phyloP scores from a whole-genome alignment of 2,329 filamentous ascomycete genomes.

The Paraphoma sp. region DNA sequence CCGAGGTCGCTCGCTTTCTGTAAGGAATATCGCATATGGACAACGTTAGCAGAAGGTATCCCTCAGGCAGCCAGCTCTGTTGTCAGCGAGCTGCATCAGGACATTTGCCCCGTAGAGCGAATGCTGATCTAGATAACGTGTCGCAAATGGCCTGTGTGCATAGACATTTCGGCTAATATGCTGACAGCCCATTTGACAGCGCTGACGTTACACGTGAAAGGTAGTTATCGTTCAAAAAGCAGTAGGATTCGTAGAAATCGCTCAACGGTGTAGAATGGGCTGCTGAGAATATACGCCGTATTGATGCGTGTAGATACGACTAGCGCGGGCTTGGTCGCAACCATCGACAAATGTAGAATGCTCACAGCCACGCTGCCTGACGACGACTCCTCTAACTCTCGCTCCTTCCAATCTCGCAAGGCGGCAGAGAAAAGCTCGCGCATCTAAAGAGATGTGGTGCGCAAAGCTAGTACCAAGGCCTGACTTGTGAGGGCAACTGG shows the following conservation, averaged over 20 bases:
- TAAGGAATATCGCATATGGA: neutral
- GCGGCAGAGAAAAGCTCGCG: constrained; percentile 5
- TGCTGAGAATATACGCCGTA: constrained; percentile 16
- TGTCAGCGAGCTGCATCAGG: constrained; percentile 16
- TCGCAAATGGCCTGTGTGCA: neutral
- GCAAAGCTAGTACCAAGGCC: neutral
- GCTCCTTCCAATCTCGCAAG: constrained; percentile 11
- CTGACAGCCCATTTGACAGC: constrained; percentile 24
- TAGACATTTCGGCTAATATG: constrained; percentile 2
- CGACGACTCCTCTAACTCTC: constrained; percentile 26
- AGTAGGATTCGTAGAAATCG: neutral
- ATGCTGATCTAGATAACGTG: constrained; percentile 11
- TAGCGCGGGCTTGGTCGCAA: constrained; percentile 32
- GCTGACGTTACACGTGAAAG: constrained; percentile 32
- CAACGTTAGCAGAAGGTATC: neutral
- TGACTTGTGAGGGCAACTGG: neutral
- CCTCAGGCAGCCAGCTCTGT: constrained; percentile 2
- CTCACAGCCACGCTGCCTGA: constrained; percentile 39
- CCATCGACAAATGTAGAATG: constrained; percentile 23
- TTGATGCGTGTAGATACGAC: constrained; percentile 21
- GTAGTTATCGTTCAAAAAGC: constrained; percentile 14
- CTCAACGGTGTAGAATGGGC: constrained; percentile 3
- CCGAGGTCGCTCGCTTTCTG: constrained; percentile 3
- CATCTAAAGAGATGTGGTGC: constrained; percentile 1
- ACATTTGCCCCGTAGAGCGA: constrained; percentile 16